Evolutionary conservation across 2,329 filamentous ascomycete genomes (phyloP).

Genomic region (Gliomastix tumulicola): DNA sequence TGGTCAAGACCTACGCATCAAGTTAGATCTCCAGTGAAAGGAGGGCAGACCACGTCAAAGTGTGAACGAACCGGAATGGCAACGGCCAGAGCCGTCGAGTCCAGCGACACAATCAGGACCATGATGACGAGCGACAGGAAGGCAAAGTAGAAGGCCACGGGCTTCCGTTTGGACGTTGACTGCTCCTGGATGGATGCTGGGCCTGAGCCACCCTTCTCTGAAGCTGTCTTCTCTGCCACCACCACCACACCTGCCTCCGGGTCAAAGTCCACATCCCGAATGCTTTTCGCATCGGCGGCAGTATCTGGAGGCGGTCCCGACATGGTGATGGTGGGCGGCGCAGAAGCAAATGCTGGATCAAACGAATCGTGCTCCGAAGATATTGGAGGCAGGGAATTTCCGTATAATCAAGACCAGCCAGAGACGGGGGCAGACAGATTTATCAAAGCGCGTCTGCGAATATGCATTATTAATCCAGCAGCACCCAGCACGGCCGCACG

Average conservation of each 20-base stretch:
- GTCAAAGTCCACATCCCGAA: not conserved
- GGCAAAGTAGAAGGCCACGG: not conserved
- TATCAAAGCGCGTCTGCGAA: not conserved
- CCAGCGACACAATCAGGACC: conserved; percentile 7
- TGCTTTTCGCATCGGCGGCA: not conserved
- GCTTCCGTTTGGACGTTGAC: not conserved
- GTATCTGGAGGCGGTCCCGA: not conserved
- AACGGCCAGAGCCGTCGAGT: conserved; percentile 11
- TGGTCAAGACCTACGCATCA: conserved; percentile 28
- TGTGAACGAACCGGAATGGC: conserved; percentile 11
- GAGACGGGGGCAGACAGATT: not conserved
- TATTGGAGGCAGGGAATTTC: not conserved
- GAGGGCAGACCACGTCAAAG: not conserved
- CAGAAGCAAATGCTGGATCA: not conserved
- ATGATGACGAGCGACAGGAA: conserved; percentile 3
- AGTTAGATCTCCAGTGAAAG: not conserved
- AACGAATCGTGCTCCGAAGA: not conserved
- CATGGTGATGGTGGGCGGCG: not conserved
- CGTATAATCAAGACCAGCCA: not conserved
- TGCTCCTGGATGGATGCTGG: not conserved
- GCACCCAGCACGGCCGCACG: not conserved
- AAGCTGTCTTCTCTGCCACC: not conserved
- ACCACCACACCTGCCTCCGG: not conserved
- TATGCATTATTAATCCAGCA: not conserved
- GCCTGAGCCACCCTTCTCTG: not conserved